phyloP scores from a whole-genome alignment of 2,329 filamentous ascomycete genomes.

The Penicillium italicum region DNA sequence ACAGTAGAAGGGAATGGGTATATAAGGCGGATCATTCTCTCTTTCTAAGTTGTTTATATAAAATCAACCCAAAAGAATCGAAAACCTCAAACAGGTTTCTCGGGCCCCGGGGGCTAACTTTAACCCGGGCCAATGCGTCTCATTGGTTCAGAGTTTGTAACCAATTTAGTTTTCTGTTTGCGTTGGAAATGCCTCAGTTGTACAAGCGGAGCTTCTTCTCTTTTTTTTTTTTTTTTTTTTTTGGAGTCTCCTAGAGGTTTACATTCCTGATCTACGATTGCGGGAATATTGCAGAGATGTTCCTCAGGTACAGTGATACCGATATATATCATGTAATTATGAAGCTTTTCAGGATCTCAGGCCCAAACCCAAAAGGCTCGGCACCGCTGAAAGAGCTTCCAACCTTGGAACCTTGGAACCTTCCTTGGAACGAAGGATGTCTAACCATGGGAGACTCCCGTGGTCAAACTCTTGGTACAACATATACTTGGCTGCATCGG shows the following conservation, averaged over 20 bases:
- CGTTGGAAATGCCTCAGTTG: constrained; percentile 10
- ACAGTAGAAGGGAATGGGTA: neutral
- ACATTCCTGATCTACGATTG: neutral
- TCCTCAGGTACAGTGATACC: neutral
- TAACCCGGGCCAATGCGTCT: constrained; percentile 12
- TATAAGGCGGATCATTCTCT: neutral
- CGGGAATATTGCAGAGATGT: neutral
- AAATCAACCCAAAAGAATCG: neutral
- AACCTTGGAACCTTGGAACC: neutral
- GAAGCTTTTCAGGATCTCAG: neutral
- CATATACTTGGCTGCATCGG: neutral
- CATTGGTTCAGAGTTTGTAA: neutral
- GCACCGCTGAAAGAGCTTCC: neutral
- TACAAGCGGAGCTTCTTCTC: neutral
- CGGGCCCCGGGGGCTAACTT: constrained; percentile 20
- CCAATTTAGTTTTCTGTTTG: constrained; percentile 6
- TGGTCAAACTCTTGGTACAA: neutral
- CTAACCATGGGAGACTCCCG: neutral
- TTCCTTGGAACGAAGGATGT: neutral
- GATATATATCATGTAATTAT: neutral
- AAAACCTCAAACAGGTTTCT: neutral
- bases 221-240: neutral
- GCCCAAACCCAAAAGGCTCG: neutral
- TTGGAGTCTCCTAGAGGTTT: neutral
- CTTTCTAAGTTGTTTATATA: neutral